A percentile compares a stretch with the other conserved stretches of the same genome.
phyloP scores from a whole-genome alignment of 164 flowering plant species.

The Umbilicus rupestris region DNA sequence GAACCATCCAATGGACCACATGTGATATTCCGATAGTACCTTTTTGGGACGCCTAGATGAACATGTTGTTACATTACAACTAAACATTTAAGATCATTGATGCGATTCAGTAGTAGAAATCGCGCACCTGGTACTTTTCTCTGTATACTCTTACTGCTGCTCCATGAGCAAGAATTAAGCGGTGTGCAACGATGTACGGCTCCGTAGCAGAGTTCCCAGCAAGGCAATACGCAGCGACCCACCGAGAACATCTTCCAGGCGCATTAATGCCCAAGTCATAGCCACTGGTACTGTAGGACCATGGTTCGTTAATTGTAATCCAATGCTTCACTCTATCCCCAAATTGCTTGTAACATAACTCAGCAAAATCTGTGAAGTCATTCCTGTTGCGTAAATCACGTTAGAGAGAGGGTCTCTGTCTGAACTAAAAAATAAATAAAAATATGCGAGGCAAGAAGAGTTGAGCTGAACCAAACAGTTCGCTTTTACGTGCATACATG shows the following conservation, averaged over 20 bases:
- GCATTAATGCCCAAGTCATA: not conserved
- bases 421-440: constrained; percentile 7
- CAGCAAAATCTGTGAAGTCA: constrained; percentile 9
- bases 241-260: constrained; percentile 10
- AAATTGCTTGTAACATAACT: constrained; percentile 11
- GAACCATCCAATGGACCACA: constrained; percentile 24
- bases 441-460: not conserved
- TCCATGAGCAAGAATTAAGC: constrained; percentile 13
- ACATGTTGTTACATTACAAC: not conserved
- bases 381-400: not conserved
- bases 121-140: constrained; percentile 18
- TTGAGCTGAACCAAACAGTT: not conserved
- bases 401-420: too few relatives aligned
- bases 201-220: constrained; percentile 11
- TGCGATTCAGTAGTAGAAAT: not conserved
- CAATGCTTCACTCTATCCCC: constrained; percentile 13
- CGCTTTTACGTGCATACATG: not conserved
- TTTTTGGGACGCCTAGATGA: constrained; percentile 38
- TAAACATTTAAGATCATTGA: not conserved
- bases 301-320: constrained; percentile 11
- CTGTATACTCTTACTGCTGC: constrained; percentile 10
- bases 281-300: not conserved
- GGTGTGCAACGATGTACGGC: constrained; percentile 11
- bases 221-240: not conserved
- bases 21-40: constrained; percentile 44